Conservation (phyloP, 495 filamentous ascomycete genomes). For the Aspergillus hancockii region DNA sequence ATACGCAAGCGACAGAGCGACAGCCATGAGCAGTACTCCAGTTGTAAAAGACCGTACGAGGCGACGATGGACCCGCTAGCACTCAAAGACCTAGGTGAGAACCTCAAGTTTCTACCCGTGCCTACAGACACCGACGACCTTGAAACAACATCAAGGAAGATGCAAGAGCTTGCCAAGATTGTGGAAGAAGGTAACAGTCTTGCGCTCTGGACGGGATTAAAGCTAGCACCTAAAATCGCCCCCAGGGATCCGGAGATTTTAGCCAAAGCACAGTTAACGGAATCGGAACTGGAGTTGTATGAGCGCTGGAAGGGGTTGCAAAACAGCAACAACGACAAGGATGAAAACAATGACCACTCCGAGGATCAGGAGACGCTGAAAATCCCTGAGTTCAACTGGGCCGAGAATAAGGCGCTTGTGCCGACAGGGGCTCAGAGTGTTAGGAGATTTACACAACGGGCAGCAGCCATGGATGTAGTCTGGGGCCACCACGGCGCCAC, state of each 20-base stretch:
- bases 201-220: constrained; percentile 19
- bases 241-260: constrained; percentile 17
- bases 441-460: constrained; percentile 27
- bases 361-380: neutral
- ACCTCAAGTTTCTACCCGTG: constrained; percentile 19
- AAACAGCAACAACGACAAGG: neutral
- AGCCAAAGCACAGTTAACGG: constrained; percentile 25
- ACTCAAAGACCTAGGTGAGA: constrained; percentile 1
- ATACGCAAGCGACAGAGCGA: neutral
- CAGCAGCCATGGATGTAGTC: constrained; percentile 32
- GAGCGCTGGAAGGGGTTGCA: constrained; percentile 23
- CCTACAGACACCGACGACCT: constrained; percentile 26
- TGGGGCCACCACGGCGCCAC: constrained; percentile 26
- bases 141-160: constrained; percentile 24
- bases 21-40: neutral
- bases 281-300: constrained; percentile 20
- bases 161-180: constrained; percentile 23
- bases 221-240: constrained; percentile 6
- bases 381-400: constrained; percentile 28
- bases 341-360: neutral
- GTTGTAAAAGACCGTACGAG: neutral
- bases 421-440: constrained; percentile 14
- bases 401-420: constrained; percentile 14
- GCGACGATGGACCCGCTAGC: constrained; percentile 3
- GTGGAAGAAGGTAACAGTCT: constrained; percentile 23